Conservation (phyloP, 305 asterid genomes). For the Rubia occidens region DNA sequence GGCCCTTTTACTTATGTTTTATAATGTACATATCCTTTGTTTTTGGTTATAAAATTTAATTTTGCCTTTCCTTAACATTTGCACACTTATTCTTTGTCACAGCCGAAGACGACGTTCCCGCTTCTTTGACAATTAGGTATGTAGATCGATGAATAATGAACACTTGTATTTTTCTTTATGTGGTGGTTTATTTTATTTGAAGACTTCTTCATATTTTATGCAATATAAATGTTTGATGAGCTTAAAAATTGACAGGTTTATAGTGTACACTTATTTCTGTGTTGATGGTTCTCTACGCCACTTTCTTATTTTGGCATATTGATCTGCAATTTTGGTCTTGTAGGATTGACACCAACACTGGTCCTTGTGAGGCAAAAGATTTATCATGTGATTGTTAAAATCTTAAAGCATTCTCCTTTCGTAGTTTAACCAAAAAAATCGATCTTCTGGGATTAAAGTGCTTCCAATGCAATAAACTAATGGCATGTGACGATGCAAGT, state of each 20-base stretch:
- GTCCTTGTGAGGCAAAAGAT: neutral
- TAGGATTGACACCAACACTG: neutral
- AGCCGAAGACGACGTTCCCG: constrained; percentile 70
- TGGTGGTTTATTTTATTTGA: neutral
- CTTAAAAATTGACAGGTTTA: neutral
- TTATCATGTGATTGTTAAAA: neutral
- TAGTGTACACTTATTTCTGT: neutral
- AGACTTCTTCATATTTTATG: neutral
- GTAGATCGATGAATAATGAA: neutral
- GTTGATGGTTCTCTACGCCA: neutral
- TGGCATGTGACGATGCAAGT: neutral
- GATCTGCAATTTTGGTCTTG: constrained; percentile 1
- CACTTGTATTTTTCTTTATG: neutral
- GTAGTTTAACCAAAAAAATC: neutral
- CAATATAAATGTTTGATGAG: neutral
- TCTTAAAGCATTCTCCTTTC: neutral
- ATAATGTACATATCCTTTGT: neutral
- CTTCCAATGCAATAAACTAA: neutral
- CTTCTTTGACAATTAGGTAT: constrained; percentile 58
- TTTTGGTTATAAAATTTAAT: neutral
- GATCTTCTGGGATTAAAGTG: neutral
- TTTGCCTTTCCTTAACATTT: constrained; percentile 6
- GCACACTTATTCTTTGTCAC: constrained; percentile 21
- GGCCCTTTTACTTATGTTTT: neutral
- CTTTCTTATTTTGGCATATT: neutral